These are phyloP conservation scores for Dalbergia oliveri DNA, from an alignment of 306 rosid species.

Conservation along the genomic window DNA sequence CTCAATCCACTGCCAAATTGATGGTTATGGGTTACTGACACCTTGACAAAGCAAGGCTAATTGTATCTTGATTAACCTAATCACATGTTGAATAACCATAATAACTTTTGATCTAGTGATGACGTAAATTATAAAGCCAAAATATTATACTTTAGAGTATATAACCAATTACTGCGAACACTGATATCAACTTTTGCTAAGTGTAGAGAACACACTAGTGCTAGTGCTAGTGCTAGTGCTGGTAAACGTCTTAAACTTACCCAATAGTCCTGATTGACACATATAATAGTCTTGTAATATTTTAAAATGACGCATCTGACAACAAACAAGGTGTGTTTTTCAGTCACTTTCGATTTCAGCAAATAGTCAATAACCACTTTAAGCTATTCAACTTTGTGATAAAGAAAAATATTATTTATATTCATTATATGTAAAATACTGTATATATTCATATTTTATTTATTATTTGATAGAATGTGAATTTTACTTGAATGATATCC, in stretches of 20 bases:
- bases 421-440: no score
- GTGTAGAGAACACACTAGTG: neutral
- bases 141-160: no score
- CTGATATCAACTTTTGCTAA: neutral
- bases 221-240: neutral
- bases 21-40: no score
- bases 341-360: slow-evolving; percentile 17
- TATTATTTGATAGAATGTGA: no score
- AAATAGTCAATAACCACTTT: slow-evolving; percentile 13
- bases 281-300: slow-evolving; percentile 2
- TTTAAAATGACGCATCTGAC: neutral
- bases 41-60: no score
- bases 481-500: no score
- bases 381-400: neutral
- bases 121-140: neutral
- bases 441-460: no score
- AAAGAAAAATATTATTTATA: no score
- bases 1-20: neutral
- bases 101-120: no score
- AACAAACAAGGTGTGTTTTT: slow-evolving; percentile 1
- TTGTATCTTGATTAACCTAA: no score
- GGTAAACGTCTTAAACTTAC: neutral
- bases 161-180: neutral
- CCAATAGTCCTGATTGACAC: neutral
- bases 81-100: no score